Evolutionary conservation across 805 yeast species (phyloP).

Genomic region (Saccharomycopsis sp.): DNA sequence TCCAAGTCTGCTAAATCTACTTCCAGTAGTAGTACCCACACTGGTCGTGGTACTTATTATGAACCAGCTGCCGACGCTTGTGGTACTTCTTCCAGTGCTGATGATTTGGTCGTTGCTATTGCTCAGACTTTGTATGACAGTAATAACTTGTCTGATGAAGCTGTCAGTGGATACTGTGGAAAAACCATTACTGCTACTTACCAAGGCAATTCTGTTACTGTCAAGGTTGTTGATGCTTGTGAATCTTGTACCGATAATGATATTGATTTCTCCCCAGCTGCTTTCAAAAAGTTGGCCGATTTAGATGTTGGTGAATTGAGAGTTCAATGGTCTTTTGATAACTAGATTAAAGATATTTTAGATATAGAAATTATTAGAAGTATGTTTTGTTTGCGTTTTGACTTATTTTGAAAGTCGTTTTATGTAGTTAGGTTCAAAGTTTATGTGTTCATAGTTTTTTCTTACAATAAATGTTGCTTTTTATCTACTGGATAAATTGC

Average conservation of each 20-base stretch:
- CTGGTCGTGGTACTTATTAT: constrained; percentile 36
- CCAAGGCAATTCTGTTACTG: constrained; percentile 42
- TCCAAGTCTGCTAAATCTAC: constrained; percentile 20
- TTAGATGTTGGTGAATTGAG: constrained; percentile 41
- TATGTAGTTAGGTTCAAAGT: too few relatives aligned
- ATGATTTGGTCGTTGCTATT: constrained; percentile 46
- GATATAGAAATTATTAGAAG: neutral
- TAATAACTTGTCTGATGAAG: constrained; percentile 29
- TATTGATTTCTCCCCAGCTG: constrained; percentile 53
- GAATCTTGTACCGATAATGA: constrained; percentile 40
- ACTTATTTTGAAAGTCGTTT: too few relatives aligned
- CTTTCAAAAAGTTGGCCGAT: constrained; percentile 42
- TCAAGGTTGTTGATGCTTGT: constrained; percentile 48
- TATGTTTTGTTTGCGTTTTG: neutral
- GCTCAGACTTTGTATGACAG: constrained; percentile 34
- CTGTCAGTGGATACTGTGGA: constrained; percentile 37
- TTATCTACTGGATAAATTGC: too few relatives aligned
- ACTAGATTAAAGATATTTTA: too few relatives aligned
- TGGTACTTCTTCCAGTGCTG: constrained; percentile 34
- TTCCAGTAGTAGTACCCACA: constrained; percentile 17
- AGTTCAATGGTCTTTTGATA: constrained; percentile 34
- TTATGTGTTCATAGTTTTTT: too few relatives aligned
- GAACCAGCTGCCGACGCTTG: constrained; percentile 39
- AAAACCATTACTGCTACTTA: constrained; percentile 36
- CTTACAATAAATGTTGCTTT: too few relatives aligned